Base-by-base conservation (phyloP, 495 filamentous ascomycete genomes). In the Lasiosphaeria hispida region DNA sequence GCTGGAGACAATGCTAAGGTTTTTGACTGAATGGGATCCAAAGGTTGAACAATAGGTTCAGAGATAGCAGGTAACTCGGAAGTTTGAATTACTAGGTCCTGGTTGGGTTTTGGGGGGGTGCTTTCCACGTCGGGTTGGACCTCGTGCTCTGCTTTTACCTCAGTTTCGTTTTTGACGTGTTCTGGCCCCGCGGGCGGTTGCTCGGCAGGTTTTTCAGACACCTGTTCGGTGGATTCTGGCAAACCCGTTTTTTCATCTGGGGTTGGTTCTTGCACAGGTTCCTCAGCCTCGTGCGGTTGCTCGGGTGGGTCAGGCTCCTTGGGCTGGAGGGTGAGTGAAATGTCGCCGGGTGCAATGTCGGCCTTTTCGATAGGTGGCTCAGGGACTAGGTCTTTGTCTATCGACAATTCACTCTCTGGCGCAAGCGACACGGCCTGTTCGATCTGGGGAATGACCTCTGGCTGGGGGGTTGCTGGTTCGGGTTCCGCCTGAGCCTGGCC, bases 381-480 rank as follows among this genome's bases (percentile, higher is more conserved):
- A 13, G 42, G 14, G 19, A 51, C 19, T 17, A 55, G 40, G 2
- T 45, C 30, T 0, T 48, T 52, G 11, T 55, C 64, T 48, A 62
- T 58, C 17, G 41, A 45, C 30, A 48, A 58, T 9, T 58, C 39
- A 18, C 4, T 48, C 36, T 59, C 61, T 1, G 59, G 44, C 9
- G 43, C 52, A 15, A 67, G 19, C 9, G 61, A 57, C 11, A 63
- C 55, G 10, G 48, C 38, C 5, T 54, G 18, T 9, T 67, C 53
- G 34, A 67, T 42, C 36, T 50, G 49, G 38, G 39, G 58, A 40
- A 58, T 43, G 10, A 14, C 35, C 33, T 61, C 52, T n/a, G 55
- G 55, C 7, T 58, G 48, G 6, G 66, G 56, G 15, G 63, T 59
- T 7, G 60, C 19, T 18, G 59, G 55, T 36, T 62, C 56, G 11